Evolutionary conservation across 1,139 yeast species (phyloP).

Genomic region (Magnusiomyces starmeri): DNA sequence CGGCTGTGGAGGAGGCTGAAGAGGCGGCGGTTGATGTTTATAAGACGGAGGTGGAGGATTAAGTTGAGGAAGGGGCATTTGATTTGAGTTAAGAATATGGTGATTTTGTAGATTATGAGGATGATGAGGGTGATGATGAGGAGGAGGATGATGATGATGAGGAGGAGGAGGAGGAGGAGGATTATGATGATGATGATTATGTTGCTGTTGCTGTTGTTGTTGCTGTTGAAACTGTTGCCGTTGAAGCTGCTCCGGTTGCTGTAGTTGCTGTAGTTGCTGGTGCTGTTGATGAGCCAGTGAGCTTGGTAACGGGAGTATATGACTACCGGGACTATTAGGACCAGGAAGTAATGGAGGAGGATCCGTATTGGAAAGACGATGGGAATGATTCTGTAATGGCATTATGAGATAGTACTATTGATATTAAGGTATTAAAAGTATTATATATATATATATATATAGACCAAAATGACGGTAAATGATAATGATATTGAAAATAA

Average conservation of each 20-base stretch:
- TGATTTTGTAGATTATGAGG: too few species aligned
- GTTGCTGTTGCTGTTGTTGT: neutral
- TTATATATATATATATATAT: slow-evolving; percentile 8
- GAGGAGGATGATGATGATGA: neutral
- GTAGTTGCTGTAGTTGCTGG: neutral
- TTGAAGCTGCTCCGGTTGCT: neutral
- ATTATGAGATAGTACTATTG: neutral
- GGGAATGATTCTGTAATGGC: neutral
- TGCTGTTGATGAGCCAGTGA: neutral
- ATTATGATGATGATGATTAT: neutral
- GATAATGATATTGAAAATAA: neutral
- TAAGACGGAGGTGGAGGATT: neutral
- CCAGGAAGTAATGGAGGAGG: neutral
- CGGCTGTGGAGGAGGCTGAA: neutral
- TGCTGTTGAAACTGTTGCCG: neutral
- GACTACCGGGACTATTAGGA: neutral
- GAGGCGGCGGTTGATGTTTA: neutral
- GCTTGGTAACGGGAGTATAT: neutral
- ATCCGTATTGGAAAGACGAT: neutral
- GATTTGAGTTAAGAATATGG: neutral
- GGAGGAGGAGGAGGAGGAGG: neutral
- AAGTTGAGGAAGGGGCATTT: too few species aligned
- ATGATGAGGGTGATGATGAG: neutral
- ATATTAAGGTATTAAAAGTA: neutral
- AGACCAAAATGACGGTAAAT: neutral